Percentiles rank a stretch among this genome's conserved stretches.
Evolutionary conservation across 164 flowering plant species (phyloP).

Genomic region (Kingdonia uniflora): DNA sequence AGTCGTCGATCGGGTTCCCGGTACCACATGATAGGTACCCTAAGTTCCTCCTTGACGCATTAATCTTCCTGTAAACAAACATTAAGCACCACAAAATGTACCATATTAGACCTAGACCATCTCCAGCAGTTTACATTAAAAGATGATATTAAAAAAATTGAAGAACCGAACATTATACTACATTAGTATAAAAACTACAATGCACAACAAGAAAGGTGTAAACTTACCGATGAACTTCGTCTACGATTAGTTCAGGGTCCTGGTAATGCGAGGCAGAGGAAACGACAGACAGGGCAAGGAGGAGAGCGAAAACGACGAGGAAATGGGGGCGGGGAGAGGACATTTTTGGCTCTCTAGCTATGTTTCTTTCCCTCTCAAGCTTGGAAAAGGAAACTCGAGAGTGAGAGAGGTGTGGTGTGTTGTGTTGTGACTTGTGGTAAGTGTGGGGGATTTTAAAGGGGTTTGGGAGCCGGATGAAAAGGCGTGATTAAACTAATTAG

Average conservation of each 20-base stretch:
- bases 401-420: conserved; percentile 7
- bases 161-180: no score
- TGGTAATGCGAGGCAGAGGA: conserved; percentile 26
- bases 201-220: no score
- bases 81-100: no score
- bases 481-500: conserved; percentile 31
- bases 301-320: not conserved
- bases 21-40: conserved; percentile 62
- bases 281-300: conserved; percentile 21
- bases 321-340: conserved; percentile 18
- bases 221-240: conserved; percentile 54
- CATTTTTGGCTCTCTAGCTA: no score
- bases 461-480: conserved; percentile 15
- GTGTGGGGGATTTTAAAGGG: conserved; percentile 24
- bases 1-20: conserved; percentile 83
- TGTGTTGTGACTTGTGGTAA: conserved; percentile 5
- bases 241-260: conserved; percentile 48
- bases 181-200: no score
- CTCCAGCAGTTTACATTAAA: no score
- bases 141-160: no score
- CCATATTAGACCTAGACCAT: no score
- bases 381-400: not conserved
- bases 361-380: no score
- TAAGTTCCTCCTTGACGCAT: conserved; percentile 49
- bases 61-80: conserved; percentile 38